A percentile compares a stretch with the other conserved stretches of the same genome.
Conservation (phyloP, 441 rosid species). For the Gossypium laxum region DNA sequence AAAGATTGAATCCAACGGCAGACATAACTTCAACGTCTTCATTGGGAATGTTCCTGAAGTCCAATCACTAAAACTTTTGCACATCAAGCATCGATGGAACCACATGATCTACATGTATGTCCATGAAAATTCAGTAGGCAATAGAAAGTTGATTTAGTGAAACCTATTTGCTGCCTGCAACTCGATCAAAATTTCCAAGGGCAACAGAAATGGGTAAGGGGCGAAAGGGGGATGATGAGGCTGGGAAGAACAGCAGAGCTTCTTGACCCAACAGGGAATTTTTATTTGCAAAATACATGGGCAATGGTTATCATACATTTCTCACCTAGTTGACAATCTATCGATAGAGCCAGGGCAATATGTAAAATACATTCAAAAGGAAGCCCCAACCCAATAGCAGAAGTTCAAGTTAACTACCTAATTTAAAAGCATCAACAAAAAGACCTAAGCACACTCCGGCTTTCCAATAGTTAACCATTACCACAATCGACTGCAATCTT, state of each 20-base stretch:
- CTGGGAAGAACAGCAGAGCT: neutral
- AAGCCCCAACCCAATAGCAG: neutral
- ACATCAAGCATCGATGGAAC: too few species aligned
- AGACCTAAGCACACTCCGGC: slow-evolving; percentile 92
- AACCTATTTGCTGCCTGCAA: neutral
- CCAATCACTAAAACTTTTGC: too few species aligned
- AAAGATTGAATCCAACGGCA: too few species aligned
- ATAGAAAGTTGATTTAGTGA: neutral
- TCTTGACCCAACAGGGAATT: neutral
- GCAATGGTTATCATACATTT: neutral
- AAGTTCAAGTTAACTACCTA: slow-evolving; percentile 48
- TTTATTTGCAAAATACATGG: neutral
- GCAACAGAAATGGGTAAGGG: neutral
- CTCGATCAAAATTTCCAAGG: neutral
- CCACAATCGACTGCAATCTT: slow-evolving; percentile 63
- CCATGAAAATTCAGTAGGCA: neutral
- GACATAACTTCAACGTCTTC: too few species aligned
- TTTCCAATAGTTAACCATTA: slow-evolving; percentile 84
- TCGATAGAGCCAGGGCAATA: neutral
- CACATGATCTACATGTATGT: too few species aligned
- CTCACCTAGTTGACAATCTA: neutral
- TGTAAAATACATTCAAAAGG: neutral
- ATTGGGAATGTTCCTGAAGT: too few species aligned
- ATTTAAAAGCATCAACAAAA: slow-evolving; percentile 89
- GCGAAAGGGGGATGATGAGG: neutral